Percentiles rank a stretch among this genome's conserved stretches.
Conservation (phyloP, 768 basidiomycete species). For the Austroboletus eburneus region DNA sequence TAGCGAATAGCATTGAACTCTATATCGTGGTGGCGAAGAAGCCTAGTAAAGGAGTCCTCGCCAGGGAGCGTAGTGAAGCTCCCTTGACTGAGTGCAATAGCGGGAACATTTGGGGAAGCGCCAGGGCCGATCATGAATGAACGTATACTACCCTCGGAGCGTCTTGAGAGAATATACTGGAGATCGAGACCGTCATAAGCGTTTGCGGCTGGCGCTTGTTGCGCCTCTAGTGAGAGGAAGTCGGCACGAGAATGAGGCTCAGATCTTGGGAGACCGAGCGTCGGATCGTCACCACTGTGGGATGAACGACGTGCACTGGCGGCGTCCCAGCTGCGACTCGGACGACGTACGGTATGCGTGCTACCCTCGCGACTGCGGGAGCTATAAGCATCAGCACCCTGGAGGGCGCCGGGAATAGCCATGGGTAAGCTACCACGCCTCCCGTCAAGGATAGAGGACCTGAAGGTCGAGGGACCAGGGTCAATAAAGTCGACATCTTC, state of each 20-base stretch:
- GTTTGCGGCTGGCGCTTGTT: constrained; percentile 17
- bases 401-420: constrained; percentile 44
- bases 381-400: constrained; percentile 17
- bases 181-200: constrained; percentile 41
- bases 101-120: constrained; percentile 27
- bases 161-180: constrained; percentile 37
- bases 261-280: constrained; percentile 41
- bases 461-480: constrained; percentile 24
- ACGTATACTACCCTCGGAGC: constrained; percentile 31
- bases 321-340: constrained; percentile 59
- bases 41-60: constrained; percentile 39
- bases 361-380: constrained; percentile 54
- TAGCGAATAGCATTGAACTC: constrained; percentile 40
- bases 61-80: constrained; percentile 32
- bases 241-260: constrained; percentile 42
- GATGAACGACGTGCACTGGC: constrained; percentile 21
- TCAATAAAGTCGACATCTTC: constrained; percentile 28
- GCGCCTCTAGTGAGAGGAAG: constrained; percentile 51
- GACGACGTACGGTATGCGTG: constrained; percentile 53
- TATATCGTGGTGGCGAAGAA: constrained; percentile 37
- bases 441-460: constrained; percentile 15
- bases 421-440: constrained; percentile 61
- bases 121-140: constrained; percentile 26
- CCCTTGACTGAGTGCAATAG: constrained; percentile 20
- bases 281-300: constrained; percentile 18